phyloP scores from a whole-genome alignment of 768 basidiomycete genomes.

The Russula sp. region DNA sequence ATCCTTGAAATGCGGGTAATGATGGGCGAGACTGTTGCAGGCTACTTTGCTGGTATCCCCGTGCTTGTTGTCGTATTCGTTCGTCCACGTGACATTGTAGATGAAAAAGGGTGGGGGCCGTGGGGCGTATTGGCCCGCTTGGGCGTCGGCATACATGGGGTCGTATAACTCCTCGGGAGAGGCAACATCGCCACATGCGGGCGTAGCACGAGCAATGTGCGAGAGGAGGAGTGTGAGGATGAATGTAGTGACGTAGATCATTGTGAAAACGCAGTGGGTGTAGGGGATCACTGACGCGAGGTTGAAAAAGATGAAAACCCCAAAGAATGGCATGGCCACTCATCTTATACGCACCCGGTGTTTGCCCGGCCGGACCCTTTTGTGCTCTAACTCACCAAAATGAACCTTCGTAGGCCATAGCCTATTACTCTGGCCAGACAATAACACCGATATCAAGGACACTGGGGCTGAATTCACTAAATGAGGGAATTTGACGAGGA shows the following conservation, averaged over 20 bases:
- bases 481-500: neutral
- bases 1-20: slow-evolving; percentile 48
- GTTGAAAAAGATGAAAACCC: neutral
- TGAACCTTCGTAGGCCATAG: neutral
- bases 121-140: no score
- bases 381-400: neutral
- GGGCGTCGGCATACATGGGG: neutral
- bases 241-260: neutral
- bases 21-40: slow-evolving; percentile 49
- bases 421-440: neutral
- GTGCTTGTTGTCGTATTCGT: slow-evolving; percentile 45
- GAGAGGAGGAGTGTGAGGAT: slow-evolving; percentile 7
- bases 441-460: neutral
- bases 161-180: neutral
- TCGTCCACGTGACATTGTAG: no score
- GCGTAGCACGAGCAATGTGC: neutral
- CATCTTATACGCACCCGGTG: slow-evolving; percentile 8
- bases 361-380: neutral
- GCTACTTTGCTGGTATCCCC: slow-evolving; percentile 43
- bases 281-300: neutral
- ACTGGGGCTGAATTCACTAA: no score
- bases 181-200: neutral
- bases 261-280: neutral
- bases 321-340: neutral
- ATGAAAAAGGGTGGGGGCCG: no score